Conservation (phyloP, 2,329 filamentous ascomycete genomes). For the Hypoxylon sp. region DNA sequence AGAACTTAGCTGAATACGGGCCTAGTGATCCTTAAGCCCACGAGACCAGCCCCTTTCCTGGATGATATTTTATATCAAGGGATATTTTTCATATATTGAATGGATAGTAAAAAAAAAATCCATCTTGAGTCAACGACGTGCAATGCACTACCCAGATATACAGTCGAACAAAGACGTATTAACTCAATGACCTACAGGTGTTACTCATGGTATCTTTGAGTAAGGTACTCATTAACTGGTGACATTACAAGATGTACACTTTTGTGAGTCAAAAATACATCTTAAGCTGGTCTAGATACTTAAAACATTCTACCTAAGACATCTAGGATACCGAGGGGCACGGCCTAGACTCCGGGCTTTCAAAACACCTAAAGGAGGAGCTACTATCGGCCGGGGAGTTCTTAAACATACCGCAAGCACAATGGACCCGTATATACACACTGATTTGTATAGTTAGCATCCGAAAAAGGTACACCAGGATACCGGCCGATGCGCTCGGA, state of each 20-base stretch:
- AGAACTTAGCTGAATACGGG: too few relatives aligned
- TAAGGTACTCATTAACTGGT: neutral
- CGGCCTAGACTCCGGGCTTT: neutral
- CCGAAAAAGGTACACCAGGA: neutral
- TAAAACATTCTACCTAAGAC: neutral
- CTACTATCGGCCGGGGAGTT: too few relatives aligned
- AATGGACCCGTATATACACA: too few relatives aligned
- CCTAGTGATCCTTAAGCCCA: too few relatives aligned
- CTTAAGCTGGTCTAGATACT: neutral
- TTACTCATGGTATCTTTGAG: neutral
- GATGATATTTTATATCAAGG: too few relatives aligned
- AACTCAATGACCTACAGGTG: neutral
- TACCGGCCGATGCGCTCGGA: neutral
- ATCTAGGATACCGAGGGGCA: neutral
- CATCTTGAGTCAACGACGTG: neutral
- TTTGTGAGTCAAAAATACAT: neutral
- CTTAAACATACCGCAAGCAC: too few relatives aligned
- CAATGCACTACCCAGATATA: neutral
- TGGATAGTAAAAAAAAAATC: too few relatives aligned
- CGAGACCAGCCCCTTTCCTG: neutral
- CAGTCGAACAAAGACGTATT: neutral
- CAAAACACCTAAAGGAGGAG: neutral
- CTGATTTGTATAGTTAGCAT: too few relatives aligned
- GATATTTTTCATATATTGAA: too few relatives aligned
- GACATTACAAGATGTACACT: neutral